phyloP scores from a whole-genome alignment of 2,329 filamentous ascomycete species.

The Aspergillus pseudoviridinutans region DNA sequence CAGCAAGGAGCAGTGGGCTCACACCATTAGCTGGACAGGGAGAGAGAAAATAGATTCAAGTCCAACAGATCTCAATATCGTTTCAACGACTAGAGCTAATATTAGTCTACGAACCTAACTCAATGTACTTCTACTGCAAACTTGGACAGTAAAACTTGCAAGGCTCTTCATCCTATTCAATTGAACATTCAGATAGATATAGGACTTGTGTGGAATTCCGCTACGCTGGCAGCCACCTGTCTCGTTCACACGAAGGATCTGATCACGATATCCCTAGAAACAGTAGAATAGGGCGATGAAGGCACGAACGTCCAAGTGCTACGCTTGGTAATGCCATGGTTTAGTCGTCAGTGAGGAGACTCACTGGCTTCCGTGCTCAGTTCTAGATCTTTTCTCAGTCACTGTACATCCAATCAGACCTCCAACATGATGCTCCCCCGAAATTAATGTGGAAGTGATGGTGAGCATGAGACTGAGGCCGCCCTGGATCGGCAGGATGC shows the following conservation, averaged over 20 bases:
- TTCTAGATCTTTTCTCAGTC: neutral
- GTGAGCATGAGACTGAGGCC: neutral
- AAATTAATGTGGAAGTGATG: neutral
- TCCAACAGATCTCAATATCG: neutral
- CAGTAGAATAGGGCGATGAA: neutral
- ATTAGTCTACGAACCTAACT: neutral
- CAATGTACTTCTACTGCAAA: neutral
- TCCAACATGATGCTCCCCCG: neutral
- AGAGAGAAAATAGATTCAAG: neutral
- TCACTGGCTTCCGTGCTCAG: neutral
- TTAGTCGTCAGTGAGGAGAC: neutral
- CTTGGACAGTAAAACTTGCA: neutral
- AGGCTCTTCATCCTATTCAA: neutral
- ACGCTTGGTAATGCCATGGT: neutral
- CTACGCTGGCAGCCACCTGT: neutral
- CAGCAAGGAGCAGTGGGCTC: neutral
- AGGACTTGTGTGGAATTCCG: neutral
- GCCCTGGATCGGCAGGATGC: neutral
- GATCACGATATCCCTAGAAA: neutral
- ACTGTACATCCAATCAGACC: neutral
- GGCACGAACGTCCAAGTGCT: neutral
- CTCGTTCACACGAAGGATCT: neutral
- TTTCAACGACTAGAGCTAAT: neutral
- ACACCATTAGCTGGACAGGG: neutral
- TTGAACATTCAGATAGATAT: neutral